These are phyloP conservation scores for Epichloe amarillans DNA, from an alignment of 2,329 filamentous ascomycete species.

Conservation along the genomic window DNA sequence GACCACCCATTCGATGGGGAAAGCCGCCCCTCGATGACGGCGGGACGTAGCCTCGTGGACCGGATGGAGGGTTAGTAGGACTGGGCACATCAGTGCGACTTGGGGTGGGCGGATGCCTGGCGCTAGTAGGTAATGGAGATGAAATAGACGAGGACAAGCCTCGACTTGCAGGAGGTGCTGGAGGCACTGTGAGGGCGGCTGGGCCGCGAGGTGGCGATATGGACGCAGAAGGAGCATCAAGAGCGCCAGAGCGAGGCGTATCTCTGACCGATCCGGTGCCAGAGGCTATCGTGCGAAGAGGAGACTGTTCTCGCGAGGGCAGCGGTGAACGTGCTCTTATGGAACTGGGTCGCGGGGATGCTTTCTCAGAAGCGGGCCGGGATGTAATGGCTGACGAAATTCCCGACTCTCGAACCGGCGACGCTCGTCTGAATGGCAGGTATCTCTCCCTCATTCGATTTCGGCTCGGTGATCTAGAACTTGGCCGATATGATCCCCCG, in stretches of 20 bases:
- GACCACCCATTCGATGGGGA: constrained; percentile 29
- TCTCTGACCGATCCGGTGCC: constrained; percentile 16
- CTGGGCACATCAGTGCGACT: constrained; percentile 27
- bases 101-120: constrained; percentile 22
- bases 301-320: constrained; percentile 29
- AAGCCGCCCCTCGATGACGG: constrained; percentile 30
- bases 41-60: constrained; percentile 40
- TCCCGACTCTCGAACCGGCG: constrained; percentile 34
- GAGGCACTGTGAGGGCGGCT: constrained; percentile 37
- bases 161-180: constrained; percentile 28
- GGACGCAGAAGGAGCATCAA: constrained; percentile 15
- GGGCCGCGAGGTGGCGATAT: constrained; percentile 42
- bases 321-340: constrained; percentile 33
- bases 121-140: constrained; percentile 21
- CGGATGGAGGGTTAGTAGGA: constrained; percentile 37
- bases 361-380: constrained; percentile 35
- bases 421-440: constrained; percentile 31
- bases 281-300: constrained; percentile 13
- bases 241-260: constrained; percentile 13
- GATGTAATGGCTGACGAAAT: constrained; percentile 38
- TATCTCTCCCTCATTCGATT: constrained; percentile 33
- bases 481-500: constrained; percentile 37
- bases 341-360: constrained; percentile 37
- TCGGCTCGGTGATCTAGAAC: constrained; percentile 31
- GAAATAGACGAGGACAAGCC: constrained; percentile 25